These are phyloP conservation scores for Trametes cingulata DNA, from an alignment of 768 basidiomycete genomes.

Conservation along the genomic window DNA sequence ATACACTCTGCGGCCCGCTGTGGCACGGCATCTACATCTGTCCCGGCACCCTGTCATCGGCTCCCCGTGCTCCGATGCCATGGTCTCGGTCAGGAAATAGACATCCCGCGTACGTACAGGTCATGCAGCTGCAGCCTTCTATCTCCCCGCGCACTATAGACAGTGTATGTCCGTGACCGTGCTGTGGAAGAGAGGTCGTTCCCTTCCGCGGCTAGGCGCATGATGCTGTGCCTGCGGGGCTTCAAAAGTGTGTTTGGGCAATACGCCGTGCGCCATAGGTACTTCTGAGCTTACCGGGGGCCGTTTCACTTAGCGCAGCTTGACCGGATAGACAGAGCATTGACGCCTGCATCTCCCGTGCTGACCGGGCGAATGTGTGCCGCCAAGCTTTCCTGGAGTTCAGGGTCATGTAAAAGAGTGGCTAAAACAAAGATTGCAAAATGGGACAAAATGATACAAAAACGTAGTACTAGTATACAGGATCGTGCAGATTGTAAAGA, in stretches of 20 bases:
- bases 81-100: not conserved
- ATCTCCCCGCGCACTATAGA: not conserved
- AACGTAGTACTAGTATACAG: too few relatives aligned
- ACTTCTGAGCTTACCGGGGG: slow-evolving; percentile 2
- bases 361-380: too few relatives aligned
- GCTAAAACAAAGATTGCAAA: too few relatives aligned
- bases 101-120: slow-evolving; percentile 7
- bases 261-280: slow-evolving; percentile 5
- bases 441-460: too few relatives aligned
- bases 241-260: slow-evolving; percentile 7
- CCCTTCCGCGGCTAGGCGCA: slow-evolving; percentile 1
- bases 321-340: too few relatives aligned
- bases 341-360: too few relatives aligned
- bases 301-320: not conserved
- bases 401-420: too few relatives aligned
- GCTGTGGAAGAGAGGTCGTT: not conserved
- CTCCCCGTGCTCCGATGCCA: slow-evolving; percentile 15
- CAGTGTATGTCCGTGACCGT: not conserved
- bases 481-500: too few relatives aligned
- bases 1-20: not conserved
- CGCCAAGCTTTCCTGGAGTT: too few relatives aligned
- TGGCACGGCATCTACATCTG: not conserved
- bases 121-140: not conserved
- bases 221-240: not conserved
- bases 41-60: slow-evolving; percentile 11